A percentile compares a stretch with the other conserved stretches of the same genome.
These are phyloP conservation scores for Mycena belliarum DNA, from an alignment of 768 basidiomycete genomes.

Conservation along the genomic window DNA sequence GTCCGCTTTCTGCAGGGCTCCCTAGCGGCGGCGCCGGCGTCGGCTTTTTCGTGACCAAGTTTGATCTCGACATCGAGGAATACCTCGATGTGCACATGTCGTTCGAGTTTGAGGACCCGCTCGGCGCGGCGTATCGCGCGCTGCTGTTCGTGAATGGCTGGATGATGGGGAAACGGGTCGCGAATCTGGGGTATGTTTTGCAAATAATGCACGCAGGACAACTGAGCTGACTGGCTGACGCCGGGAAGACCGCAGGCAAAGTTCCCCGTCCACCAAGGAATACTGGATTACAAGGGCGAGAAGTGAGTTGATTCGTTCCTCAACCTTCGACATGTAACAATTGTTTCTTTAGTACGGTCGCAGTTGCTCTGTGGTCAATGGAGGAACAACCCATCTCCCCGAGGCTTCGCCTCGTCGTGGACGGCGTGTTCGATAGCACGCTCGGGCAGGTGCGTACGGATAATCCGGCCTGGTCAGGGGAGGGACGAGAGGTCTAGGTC, in stretches of 20 bases:
- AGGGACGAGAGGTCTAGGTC: slow-evolving; percentile 26
- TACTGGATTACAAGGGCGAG: slow-evolving; percentile 67
- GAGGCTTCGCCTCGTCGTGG: slow-evolving; percentile 53
- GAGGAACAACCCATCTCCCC: slow-evolving; percentile 48
- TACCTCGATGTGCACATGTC: slow-evolving; percentile 69
- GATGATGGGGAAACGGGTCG: slow-evolving; percentile 83
- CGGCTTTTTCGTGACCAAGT: slow-evolving; percentile 81
- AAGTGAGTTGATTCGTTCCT: slow-evolving; percentile 52
- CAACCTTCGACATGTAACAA: not conserved
- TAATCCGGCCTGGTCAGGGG: slow-evolving; percentile 59
- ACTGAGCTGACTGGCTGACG: not conserved
- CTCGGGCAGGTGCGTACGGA: slow-evolving; percentile 54
- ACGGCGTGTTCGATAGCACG: slow-evolving; percentile 66
- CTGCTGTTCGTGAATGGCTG: slow-evolving; percentile 83
- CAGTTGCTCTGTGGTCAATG: slow-evolving; percentile 73
- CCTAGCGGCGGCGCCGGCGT: slow-evolving; percentile 62
- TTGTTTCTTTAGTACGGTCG: slow-evolving; percentile 47
- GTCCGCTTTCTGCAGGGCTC: slow-evolving; percentile 63
- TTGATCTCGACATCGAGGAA: slow-evolving; percentile 58
- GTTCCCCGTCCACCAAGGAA: slow-evolving; percentile 84
- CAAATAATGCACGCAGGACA: not conserved
- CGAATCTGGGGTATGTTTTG: slow-evolving; percentile 59
- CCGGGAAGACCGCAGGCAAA: slow-evolving; percentile 64
- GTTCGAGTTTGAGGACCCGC: slow-evolving; percentile 67
- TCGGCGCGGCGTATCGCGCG: slow-evolving; percentile 70